Evolutionary conservation across 331 rosid genomes (phyloP).

Genomic region (Spiraea crenata): DNA sequence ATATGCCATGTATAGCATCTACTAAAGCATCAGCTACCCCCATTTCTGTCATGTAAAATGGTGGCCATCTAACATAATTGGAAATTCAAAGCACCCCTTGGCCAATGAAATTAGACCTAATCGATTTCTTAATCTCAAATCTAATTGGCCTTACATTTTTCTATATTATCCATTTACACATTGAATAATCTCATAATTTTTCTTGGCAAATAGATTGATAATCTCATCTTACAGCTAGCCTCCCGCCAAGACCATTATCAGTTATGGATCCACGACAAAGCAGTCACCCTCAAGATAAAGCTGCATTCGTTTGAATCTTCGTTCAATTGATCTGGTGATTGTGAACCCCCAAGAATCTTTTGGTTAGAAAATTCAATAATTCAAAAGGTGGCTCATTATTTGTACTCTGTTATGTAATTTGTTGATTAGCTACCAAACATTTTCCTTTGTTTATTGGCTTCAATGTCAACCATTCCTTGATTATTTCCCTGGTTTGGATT

Average conservation of each 20-base stretch:
- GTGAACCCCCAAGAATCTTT: constrained; percentile 3
- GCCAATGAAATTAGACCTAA: not conserved
- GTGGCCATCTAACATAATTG: not conserved
- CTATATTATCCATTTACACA: not conserved
- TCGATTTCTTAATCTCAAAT: not conserved
- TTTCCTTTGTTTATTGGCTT: not conserved
- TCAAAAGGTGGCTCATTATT: not conserved
- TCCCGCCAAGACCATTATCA: not conserved
- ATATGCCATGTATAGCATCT: not conserved
- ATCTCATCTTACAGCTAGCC: constrained; percentile 12
- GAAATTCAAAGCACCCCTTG: not conserved
- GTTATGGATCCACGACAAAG: not conserved
- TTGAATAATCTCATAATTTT: not conserved
- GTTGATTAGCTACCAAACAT: not conserved
- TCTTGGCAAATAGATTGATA: not conserved
- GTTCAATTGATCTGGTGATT: not conserved
- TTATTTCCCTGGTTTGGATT: not conserved
- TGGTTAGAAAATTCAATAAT: constrained; percentile 6
- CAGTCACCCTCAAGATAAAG: constrained; percentile 11
- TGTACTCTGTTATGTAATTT: not conserved
- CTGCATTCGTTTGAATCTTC: not conserved
- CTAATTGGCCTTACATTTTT: not conserved
- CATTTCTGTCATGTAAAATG: not conserved
- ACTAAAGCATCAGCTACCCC: not conserved
- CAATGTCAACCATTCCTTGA: constrained; percentile 8